Evolutionary conservation across 1,284 basidiomycete genomes (phyloP).

Genomic region (Puccinia sorghi): DNA sequence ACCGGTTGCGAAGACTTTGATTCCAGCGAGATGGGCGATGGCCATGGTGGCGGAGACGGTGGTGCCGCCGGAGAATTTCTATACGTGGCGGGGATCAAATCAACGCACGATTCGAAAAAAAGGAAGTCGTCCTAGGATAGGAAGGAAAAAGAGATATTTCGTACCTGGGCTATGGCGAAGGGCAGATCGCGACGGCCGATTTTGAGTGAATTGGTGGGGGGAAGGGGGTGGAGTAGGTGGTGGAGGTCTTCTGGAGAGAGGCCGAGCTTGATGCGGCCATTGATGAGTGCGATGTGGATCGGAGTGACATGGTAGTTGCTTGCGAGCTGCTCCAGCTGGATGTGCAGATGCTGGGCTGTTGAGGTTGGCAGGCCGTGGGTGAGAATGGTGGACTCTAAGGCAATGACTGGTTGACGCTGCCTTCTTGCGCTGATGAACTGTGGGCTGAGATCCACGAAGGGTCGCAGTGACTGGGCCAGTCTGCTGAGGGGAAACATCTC

Average conservation of each 20-base stretch:
- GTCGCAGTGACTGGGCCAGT: too few relatives aligned
- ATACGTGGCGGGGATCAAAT: neutral
- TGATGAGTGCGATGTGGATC: constrained; percentile 84
- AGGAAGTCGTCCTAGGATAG: too few relatives aligned
- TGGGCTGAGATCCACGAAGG: constrained; percentile 4
- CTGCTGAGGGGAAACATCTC: neutral
- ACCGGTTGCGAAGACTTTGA: constrained; percentile 59
- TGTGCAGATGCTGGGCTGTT: constrained; percentile 65
- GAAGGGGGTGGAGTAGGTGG: constrained; percentile 67
- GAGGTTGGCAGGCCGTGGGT: constrained; percentile 68
- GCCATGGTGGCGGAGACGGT: constrained; percentile 58
- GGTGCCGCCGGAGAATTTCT: constrained; percentile 52
- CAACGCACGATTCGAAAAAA: constrained; percentile 2
- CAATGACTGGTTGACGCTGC: constrained; percentile 60
- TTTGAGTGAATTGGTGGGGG: constrained; percentile 65
- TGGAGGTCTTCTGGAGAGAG: constrained; percentile 69
- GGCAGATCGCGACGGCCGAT: constrained; percentile 85
- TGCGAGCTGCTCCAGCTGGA: constrained; percentile 75
- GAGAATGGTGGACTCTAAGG: constrained; percentile 75
- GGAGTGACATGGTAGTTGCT: constrained; percentile 74
- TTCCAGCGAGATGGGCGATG: constrained; percentile 56
- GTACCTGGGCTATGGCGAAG: constrained; percentile 63
- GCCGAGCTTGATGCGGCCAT: constrained; percentile 83
- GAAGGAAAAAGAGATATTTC: neutral
- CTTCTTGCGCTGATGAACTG: neutral